These are phyloP conservation scores for Erodium moschatum DNA, from an alignment of 441 rosid species.

Conservation along the genomic window DNA sequence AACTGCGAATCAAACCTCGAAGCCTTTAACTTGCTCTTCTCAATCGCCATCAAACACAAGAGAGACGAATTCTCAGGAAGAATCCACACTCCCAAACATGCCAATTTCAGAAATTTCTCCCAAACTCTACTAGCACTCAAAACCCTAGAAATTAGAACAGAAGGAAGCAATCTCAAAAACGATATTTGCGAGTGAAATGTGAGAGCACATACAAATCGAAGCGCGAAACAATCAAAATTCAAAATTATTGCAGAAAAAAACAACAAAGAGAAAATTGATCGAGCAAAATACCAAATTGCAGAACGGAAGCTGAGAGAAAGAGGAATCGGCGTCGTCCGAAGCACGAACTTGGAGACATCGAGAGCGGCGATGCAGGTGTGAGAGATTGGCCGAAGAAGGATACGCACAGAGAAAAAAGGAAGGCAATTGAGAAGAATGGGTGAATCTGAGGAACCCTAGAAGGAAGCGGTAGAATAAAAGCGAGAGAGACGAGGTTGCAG, in stretches of 20 bases:
- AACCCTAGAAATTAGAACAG: constrained; percentile 35
- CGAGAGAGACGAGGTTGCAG: constrained; percentile 26
- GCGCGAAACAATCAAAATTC: constrained; percentile 10
- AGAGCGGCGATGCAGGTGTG: constrained; percentile 14
- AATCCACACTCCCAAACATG: constrained; percentile 2
- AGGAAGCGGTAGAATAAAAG: constrained; percentile 15
- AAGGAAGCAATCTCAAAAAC: constrained; percentile 15
- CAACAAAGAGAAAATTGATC: constrained; percentile 7
- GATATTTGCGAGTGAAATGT: not conserved
- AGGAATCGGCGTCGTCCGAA: constrained; percentile 12
- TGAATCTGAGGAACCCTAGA: constrained; percentile 62
- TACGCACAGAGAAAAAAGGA: too few species aligned
- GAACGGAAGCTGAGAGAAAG: constrained; percentile 7
- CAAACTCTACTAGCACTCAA: constrained; percentile 16
- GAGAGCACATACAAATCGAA: constrained; percentile 5
- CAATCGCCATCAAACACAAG: constrained; percentile 66
- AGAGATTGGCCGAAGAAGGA: constrained; percentile 8
- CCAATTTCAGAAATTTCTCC: constrained; percentile 5
- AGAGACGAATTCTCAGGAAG: constrained; percentile 16
- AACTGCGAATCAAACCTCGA: constrained; percentile 72
- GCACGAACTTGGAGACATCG: constrained; percentile 10
- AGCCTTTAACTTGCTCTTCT: constrained; percentile 76
- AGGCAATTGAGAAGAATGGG: not conserved
- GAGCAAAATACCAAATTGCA: constrained; percentile 25
- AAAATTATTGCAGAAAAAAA: constrained; percentile 17